Conservation (phyloP, 345 rosid genomes). For the Rhodomyrtus tomentosa region DNA sequence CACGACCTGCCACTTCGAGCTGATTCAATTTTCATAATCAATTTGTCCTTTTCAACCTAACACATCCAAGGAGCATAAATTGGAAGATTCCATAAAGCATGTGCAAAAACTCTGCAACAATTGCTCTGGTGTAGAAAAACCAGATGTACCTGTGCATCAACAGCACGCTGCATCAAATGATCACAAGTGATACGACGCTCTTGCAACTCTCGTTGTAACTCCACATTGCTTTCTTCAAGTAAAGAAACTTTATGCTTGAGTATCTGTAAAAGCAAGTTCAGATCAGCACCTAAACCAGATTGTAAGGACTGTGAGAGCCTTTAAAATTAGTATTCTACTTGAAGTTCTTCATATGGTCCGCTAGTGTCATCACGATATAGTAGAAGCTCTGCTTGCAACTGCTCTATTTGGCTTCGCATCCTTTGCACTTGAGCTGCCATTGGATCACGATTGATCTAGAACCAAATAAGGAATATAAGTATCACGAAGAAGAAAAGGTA, state of each 20-base stretch:
- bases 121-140: not conserved
- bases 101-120: not conserved
- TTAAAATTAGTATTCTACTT: conserved; percentile 26
- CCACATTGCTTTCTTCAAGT: conserved; percentile 80
- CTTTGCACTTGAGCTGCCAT: conserved; percentile 66
- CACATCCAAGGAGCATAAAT: conserved; percentile 3
- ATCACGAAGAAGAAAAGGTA: not conserved
- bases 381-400: conserved; percentile 75
- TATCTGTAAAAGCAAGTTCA: conserved; percentile 31
- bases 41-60: conserved; percentile 85
- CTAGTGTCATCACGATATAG: conserved; percentile 64
- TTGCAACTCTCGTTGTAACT: conserved; percentile 67
- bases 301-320: not conserved
- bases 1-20: conserved; percentile 74
- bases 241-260: conserved; percentile 73
- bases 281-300: not conserved
- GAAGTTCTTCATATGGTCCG: conserved; percentile 75
- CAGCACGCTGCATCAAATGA: conserved; percentile 62
- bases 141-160: conserved; percentile 68
- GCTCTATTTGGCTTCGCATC: conserved; percentile 94
- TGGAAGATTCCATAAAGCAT: not conserved
- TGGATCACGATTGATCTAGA: conserved; percentile 88
- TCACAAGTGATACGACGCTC: conserved; percentile 58
- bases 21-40: conserved; percentile 65
- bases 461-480: not conserved